A percentile compares a stretch with the other conserved stretches of the same genome.
phyloP scores from a whole-genome alignment of 352 stramenopile genomes.

The Pelagophyceae sp. region DNA sequence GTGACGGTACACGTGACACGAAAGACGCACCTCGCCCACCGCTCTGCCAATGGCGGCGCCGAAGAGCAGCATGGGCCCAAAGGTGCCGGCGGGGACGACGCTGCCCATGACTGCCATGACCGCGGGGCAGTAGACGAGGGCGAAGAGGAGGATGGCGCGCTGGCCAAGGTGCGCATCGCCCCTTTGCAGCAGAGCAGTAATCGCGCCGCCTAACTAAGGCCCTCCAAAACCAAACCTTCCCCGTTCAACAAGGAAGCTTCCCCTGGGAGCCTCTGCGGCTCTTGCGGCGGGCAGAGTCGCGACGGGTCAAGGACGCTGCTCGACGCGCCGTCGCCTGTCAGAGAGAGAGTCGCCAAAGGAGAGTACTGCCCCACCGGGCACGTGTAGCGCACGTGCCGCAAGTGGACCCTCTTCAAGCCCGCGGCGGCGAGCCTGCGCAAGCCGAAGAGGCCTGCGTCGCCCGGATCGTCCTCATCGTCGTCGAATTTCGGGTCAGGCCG shows the following conservation, averaged over 20 bases:
- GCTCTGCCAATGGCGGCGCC: constrained; percentile 29
- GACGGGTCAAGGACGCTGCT: too few relatives aligned
- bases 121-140: not conserved
- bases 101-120: not conserved
- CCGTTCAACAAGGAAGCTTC: too few relatives aligned
- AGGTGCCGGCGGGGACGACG: constrained; percentile 23
- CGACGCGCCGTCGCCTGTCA: constrained; percentile 21
- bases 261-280: too few relatives aligned
- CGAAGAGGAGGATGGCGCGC: not conserved
- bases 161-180: not conserved
- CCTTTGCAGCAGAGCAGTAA: constrained; percentile 7
- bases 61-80: constrained; percentile 32
- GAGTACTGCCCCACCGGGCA: constrained; percentile 30
- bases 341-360: constrained; percentile 23
- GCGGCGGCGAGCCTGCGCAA: not conserved
- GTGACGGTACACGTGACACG: not conserved
- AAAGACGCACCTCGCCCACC: constrained; percentile 19
- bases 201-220: too few relatives aligned
- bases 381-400: not conserved
- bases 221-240: too few relatives aligned
- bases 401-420: not conserved
- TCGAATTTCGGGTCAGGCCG: too few relatives aligned
- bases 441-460: not conserved
- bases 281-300: too few relatives aligned
- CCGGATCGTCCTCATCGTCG: too few relatives aligned